Conservation (phyloP, 805 yeast species). For the Maudiozyma turicensis region DNA sequence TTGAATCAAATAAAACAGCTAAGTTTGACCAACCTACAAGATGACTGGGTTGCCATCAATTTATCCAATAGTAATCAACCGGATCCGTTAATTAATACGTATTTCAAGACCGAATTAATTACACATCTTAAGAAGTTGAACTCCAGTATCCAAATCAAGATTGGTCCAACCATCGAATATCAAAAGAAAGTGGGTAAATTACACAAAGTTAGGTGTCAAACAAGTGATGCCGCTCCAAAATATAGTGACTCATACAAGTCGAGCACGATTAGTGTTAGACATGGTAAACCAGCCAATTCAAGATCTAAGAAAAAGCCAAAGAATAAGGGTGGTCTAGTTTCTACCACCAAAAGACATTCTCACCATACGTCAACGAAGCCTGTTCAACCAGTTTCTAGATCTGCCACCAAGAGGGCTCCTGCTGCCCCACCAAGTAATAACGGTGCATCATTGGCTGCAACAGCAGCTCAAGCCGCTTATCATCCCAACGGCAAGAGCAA, state of each 20-base stretch:
- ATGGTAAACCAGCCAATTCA: conserved; percentile 68
- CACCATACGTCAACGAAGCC: conserved; percentile 10
- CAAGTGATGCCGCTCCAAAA: conserved; percentile 53
- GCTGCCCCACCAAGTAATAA: conserved; percentile 28
- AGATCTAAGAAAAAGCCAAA: conserved; percentile 69
- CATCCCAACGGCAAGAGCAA: conserved; percentile 24
- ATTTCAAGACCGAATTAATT: conserved; percentile 81
- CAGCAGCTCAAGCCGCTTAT: conserved; percentile 33
- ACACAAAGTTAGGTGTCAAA: conserved; percentile 61
- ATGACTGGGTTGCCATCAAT: conserved; percentile 77
- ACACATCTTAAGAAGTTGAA: conserved; percentile 61
- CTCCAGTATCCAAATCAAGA: conserved; percentile 46
- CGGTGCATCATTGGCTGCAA: conserved; percentile 29
- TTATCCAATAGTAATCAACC: conserved; percentile 38
- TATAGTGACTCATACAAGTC: conserved; percentile 77
- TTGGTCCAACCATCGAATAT: conserved; percentile 68
- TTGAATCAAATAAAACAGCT: conserved; percentile 50
- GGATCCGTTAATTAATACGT: conserved; percentile 70
- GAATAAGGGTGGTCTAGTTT: conserved; percentile 28
- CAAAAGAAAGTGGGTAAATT: conserved; percentile 82
- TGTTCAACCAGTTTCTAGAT: conserved; percentile 21
- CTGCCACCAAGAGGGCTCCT: conserved; percentile 21
- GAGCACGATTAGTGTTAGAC: conserved; percentile 69
- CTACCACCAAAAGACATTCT: conserved; percentile 10
- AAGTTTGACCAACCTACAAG: conserved; percentile 67